A percentile compares a stretch with the other conserved stretches of the same genome.
Evolutionary conservation across 176 grass and related monocot species (phyloP).

Genomic region (Bromus sterilis): DNA sequence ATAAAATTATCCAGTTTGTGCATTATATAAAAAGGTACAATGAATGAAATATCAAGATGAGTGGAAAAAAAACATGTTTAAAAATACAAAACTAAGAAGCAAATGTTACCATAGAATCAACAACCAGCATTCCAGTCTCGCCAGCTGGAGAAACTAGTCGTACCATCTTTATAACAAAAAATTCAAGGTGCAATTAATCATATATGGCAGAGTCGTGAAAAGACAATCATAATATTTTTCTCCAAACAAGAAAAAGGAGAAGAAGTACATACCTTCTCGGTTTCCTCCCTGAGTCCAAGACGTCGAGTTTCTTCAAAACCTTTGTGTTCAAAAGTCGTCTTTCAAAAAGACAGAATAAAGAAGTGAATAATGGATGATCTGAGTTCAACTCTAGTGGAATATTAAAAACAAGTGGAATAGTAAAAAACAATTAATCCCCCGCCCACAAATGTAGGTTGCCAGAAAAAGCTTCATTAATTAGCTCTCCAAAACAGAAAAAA

Average conservation of each 20-base stretch:
- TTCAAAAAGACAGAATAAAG: neutral
- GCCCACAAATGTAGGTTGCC: too few relatives aligned
- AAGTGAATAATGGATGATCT: neutral
- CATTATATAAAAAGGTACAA: neutral
- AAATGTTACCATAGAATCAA: constrained; percentile 81
- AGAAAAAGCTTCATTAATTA: too few relatives aligned
- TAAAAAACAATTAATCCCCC: too few relatives aligned
- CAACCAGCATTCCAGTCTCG: constrained; percentile 96
- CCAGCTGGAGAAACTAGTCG: constrained; percentile 55
- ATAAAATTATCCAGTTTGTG: neutral
- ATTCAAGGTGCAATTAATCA: constrained; percentile 7
- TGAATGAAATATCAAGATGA: neutral
- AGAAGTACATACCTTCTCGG: constrained; percentile 58
- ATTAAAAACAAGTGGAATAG: too few relatives aligned
- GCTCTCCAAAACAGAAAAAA: too few relatives aligned
- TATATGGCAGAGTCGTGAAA: neutral
- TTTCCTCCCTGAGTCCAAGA: constrained; percentile 82
- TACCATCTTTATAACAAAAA: constrained; percentile 53
- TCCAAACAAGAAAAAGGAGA: neutral
- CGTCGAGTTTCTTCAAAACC: constrained; percentile 93
- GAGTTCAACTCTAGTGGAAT: too few relatives aligned
- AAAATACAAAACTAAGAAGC: constrained; percentile 13
- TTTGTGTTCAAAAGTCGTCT: constrained; percentile 94
- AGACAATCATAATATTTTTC: neutral
- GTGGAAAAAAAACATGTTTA: constrained; percentile 12